Percentiles rank a stretch among this genome's conserved stretches.
Conservation (phyloP, 176 grass and related monocot genomes). For the Paspalum notatum region DNA sequence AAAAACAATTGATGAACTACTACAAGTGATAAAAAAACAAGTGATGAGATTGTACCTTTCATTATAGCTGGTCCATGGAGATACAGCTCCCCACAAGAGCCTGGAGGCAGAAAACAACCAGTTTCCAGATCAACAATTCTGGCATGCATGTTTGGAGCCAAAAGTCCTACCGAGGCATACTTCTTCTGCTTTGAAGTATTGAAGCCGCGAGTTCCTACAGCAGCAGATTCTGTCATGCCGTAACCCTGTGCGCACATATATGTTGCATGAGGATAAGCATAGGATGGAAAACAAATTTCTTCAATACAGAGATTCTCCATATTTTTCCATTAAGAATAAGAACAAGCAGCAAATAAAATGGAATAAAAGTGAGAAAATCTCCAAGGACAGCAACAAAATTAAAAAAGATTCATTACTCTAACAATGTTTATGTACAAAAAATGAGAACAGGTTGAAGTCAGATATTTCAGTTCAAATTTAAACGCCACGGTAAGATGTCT, state of each 20-base stretch:
- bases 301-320: not conserved
- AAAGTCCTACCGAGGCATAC: slow-evolving; percentile 75
- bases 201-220: slow-evolving; percentile 84
- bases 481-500: not conserved
- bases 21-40: too few species aligned
- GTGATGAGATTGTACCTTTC: slow-evolving; percentile 62
- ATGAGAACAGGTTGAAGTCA: not conserved
- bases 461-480: not conserved
- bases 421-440: not conserved
- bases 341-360: not conserved
- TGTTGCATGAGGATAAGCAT: not conserved
- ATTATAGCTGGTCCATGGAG: slow-evolving; percentile 81
- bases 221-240: slow-evolving; percentile 93
- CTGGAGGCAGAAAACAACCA: slow-evolving; percentile 67
- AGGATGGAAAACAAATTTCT: not conserved
- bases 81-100: slow-evolving; percentile 72
- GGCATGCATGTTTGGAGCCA: slow-evolving; percentile 87
- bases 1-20: not conserved
- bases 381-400: not conserved
- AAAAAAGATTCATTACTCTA: not conserved
- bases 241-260: slow-evolving; percentile 73
- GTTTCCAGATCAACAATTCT: slow-evolving; percentile 72
- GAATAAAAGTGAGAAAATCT: not conserved
- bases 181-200: slow-evolving; percentile 68
- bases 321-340: not conserved